Evolutionary conservation across 306 rosid species (phyloP).

Genomic region (Acacia crassicarpa): DNA sequence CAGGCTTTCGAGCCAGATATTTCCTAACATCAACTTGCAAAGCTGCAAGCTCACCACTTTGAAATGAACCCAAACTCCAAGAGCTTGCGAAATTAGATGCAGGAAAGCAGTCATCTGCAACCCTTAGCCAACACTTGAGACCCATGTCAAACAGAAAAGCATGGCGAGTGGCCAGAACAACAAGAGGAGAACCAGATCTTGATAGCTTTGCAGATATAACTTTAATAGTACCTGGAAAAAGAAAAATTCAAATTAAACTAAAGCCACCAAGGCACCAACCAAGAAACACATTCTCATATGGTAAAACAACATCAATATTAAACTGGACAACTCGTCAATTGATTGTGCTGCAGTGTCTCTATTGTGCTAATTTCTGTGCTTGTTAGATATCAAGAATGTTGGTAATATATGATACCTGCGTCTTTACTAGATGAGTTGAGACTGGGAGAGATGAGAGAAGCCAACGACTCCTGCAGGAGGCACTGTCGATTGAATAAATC

Average conservation of each 20-base stretch:
- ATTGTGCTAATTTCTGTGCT: background rate
- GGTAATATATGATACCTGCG: slow-evolving; percentile 50
- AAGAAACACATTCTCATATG: background rate
- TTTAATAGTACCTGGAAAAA: slow-evolving; percentile 64
- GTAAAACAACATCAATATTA: slow-evolving; percentile 16
- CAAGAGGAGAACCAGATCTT: slow-evolving; percentile 73
- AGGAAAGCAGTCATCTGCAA: slow-evolving; percentile 97
- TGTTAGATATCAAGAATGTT: slow-evolving; percentile 3
- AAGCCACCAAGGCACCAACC: background rate
- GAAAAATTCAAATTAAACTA: slow-evolving; percentile 9
- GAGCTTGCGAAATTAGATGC: slow-evolving; percentile 97
- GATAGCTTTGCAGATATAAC: slow-evolving; percentile 84
- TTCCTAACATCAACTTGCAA: slow-evolving; percentile 97
- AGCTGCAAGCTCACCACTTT: slow-evolving; percentile 90
- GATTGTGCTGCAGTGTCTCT: background rate
- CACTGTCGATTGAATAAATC: slow-evolving; percentile 75
- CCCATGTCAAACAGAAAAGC: slow-evolving; percentile 89
- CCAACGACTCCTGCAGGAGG: slow-evolving; percentile 77
- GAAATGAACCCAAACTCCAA: slow-evolving; percentile 89
- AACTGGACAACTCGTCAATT: slow-evolving; percentile 3
- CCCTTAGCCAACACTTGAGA: slow-evolving; percentile 96
- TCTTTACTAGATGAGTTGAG: slow-evolving; percentile 62
- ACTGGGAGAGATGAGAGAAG: slow-evolving; percentile 67
- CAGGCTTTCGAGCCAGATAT: slow-evolving; percentile 95
- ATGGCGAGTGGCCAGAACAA: slow-evolving; percentile 89